phyloP scores from a whole-genome alignment of 208 protist species.

The Trypanosoma caninum region DNA sequence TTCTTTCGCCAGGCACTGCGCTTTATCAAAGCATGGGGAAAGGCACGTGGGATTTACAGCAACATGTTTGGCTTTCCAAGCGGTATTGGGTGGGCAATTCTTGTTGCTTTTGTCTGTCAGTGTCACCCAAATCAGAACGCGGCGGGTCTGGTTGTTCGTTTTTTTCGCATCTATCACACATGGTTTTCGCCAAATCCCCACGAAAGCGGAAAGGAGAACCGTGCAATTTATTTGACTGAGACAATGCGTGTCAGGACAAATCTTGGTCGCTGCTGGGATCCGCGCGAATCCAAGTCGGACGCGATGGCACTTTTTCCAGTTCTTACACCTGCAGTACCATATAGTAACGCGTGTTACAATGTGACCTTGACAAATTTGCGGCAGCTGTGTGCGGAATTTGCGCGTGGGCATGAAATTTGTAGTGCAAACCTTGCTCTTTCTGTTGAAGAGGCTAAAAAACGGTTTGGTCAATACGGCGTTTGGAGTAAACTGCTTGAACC shows the following conservation, averaged over 20 bases:
- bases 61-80: conserved; percentile 97
- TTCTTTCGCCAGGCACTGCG: conserved; percentile 94
- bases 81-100: conserved; percentile 97
- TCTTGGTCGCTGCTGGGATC: conserved; percentile 81
- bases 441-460: conserved; percentile 44
- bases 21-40: conserved; percentile 97
- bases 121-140: conserved; percentile 96
- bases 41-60: conserved; percentile 93
- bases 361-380: conserved; percentile 93
- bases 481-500: conserved; percentile 82
- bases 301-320: conserved; percentile 95
- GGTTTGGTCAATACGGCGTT: conserved; percentile 64
- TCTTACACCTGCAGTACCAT: conserved; percentile 97
- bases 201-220: conserved; percentile 74
- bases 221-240: conserved; percentile 87
- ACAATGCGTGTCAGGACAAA: conserved; percentile 66
- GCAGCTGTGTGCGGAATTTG: conserved; percentile 94
- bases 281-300: conserved; percentile 82
- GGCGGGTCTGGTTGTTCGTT: conserved; percentile 88
- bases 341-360: conserved; percentile 97
- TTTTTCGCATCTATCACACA: conserved; percentile 91
- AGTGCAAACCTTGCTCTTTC: conserved; percentile 36
- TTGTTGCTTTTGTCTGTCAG: conserved; percentile 96
- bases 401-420: conserved; percentile 86
- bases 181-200: conserved; percentile 92